Evolutionary conservation across 2,329 filamentous ascomycete species (phyloP).

Genomic region (Chrysoporthe cubensis): DNA sequence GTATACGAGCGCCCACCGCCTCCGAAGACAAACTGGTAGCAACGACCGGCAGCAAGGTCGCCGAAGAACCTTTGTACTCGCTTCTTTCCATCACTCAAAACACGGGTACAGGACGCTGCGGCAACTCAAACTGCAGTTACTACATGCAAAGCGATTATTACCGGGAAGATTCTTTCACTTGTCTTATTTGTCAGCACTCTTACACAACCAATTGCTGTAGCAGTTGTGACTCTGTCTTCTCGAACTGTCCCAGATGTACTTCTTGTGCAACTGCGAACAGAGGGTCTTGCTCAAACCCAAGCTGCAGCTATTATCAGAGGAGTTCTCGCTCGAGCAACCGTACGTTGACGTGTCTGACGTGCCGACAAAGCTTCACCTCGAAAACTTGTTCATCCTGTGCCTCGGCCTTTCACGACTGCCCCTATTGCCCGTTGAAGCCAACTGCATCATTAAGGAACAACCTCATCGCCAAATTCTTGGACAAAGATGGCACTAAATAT

Average conservation of each 20-base stretch:
- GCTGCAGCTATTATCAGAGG: neutral
- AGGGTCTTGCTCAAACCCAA: neutral
- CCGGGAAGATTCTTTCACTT: rapidly evolving
- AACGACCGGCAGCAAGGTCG: neutral
- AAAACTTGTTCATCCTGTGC: rapidly evolving
- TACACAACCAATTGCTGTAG: neutral
- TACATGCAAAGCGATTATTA: neutral
- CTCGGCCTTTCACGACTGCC: neutral
- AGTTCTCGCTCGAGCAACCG: neutral
- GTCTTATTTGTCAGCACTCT: neutral
- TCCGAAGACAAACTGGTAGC: neutral
- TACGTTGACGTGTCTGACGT: neutral
- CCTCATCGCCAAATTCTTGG: conserved; percentile 8
- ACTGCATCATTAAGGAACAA: no score
- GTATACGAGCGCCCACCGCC: neutral
- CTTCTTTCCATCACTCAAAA: neutral
- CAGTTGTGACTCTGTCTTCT: neutral
- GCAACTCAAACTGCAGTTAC: neutral
- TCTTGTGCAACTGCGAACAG: neutral
- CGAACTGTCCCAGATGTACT: conserved; percentile 3
- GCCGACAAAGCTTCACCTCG: neutral
- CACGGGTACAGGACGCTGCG: neutral
- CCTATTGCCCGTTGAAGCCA: neutral
- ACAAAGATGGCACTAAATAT: neutral
- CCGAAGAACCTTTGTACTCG: neutral